phyloP scores from a whole-genome alignment of 78 protist genomes.

The Pigoraptor vietnamica region DNA sequence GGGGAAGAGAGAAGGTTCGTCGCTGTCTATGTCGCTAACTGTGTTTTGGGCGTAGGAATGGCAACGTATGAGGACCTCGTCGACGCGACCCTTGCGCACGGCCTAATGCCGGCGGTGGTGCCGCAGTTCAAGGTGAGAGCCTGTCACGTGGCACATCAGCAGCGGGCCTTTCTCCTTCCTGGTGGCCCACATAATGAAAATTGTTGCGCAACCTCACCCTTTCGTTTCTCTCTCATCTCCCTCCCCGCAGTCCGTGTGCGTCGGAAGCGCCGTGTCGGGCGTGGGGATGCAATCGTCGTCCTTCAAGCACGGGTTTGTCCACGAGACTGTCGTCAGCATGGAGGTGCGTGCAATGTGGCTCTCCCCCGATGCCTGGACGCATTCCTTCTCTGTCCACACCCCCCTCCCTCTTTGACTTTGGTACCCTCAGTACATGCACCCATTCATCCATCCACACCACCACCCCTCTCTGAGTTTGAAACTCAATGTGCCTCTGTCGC shows the following conservation, averaged over 20 bases:
- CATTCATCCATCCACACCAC: too few species aligned
- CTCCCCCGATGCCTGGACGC: too few species aligned
- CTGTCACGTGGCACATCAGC: background rate
- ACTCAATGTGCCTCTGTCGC: too few species aligned
- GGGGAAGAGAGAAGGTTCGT: background rate
- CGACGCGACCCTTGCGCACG: background rate
- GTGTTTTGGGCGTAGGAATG: background rate
- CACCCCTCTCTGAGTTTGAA: too few species aligned
- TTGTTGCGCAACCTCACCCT: too few species aligned
- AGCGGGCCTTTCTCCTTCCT: too few species aligned
- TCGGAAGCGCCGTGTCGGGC: background rate
- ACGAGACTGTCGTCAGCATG: background rate
- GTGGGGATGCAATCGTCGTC: background rate
- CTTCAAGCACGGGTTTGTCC: background rate
- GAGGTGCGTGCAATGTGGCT: background rate
- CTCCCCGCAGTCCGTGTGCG: background rate
- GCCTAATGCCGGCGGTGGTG: background rate
- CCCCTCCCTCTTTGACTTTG: too few species aligned
- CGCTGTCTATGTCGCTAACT: background rate
- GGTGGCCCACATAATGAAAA: too few species aligned
- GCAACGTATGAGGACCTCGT: background rate
- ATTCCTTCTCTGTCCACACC: too few species aligned
- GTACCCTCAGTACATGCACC: too few species aligned
- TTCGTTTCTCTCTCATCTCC: background rate
- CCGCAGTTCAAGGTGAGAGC: background rate